Evolutionary conservation across 805 yeast species (phyloP).

Genomic region (Clavispora vitiphila): DNA sequence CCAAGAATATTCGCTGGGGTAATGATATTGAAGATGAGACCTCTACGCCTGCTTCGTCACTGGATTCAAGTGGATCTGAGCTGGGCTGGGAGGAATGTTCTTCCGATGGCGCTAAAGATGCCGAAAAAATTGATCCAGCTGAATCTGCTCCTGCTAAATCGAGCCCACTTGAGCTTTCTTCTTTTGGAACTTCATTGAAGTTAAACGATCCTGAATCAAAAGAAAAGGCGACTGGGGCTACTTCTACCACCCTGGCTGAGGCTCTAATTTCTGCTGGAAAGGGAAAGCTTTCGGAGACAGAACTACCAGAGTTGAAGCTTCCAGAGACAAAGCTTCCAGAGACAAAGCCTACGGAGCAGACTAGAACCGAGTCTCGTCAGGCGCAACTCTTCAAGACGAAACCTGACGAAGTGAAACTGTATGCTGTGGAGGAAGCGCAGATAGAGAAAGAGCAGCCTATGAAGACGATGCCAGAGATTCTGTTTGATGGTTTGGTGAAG

Average conservation of each 20-base stretch:
- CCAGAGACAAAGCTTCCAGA: too few species aligned
- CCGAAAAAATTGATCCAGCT: not conserved
- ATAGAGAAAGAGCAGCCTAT: not conserved
- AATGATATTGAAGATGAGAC: not conserved
- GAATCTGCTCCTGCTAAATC: not conserved
- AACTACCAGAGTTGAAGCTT: too few species aligned
- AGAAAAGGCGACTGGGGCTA: not conserved
- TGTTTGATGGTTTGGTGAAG: slow-evolving; percentile 4
- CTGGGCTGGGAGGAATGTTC: not conserved
- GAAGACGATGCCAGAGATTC: not conserved
- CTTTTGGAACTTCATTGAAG: not conserved
- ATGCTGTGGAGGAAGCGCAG: slow-evolving; percentile 1
- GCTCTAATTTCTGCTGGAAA: too few species aligned
- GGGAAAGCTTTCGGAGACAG: too few species aligned
- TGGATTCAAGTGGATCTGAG: not conserved
- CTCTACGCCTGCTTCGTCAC: not conserved
- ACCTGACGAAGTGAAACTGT: too few species aligned
- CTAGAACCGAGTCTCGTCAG: too few species aligned
- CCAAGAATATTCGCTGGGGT: not conserved
- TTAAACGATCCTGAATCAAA: not conserved
- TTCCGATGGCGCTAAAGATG: slow-evolving; percentile 2
- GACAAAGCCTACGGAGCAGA: too few species aligned
- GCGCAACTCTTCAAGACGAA: too few species aligned
- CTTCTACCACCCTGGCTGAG: too few species aligned
- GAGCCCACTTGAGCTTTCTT: not conserved